Base-by-base conservation (phyloP, 345 rosid genomes). In the Rubroshorea leprosula region DNA sequence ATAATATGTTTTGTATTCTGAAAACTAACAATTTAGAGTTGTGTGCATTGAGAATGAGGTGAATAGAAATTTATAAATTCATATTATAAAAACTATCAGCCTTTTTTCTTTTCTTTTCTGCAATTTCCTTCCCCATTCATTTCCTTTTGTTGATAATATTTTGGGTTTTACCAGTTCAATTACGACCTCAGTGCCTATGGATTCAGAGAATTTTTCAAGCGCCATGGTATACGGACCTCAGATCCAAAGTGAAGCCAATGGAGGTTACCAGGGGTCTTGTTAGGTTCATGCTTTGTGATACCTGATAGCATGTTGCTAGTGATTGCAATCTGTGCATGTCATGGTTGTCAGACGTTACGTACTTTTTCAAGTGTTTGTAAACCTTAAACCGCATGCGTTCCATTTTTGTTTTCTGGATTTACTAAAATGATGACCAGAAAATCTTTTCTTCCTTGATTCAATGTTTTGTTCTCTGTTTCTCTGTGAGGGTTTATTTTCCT, bases 121-220 rank as follows among this genome's bases (percentile, higher is more conserved):
- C 23, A 2, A 2, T 16, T 29, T 8, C 18, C 14, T 5, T 7
- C 15, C 29, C 12, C 17, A 6, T 1, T 9, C 9, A 13, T 10
- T 41, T 23, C 7, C 2, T 39, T 52, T 16, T 27, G 25, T 53
- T 57, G 21, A 6, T 44, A 17, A 65, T 23, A 0, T 29, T 17
- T 19, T 31, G 52, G 7, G 49, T 0, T 56, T 45, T 56, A 66
- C 22, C 84, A 89, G 99, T 89, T 84, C 88, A 85, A 80, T 60
- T 85, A 83, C 49, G 94, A 87, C 65, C 65, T 62, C 66, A 93
- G 96, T 63, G 78, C 83, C 0, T 93, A 93, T 38, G 99, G 97
- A 57, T 93, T 89, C 67, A 82, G 92, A 85, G 99, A 93, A 54
- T 89, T 72, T 75, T 89, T 89, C 87, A 93, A 85, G 80, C 92